A percentile compares a stretch with the other conserved stretches of the same genome.
Evolutionary conservation across 805 yeast species (phyloP).

Genomic region (Myxozyma kluyveri): DNA sequence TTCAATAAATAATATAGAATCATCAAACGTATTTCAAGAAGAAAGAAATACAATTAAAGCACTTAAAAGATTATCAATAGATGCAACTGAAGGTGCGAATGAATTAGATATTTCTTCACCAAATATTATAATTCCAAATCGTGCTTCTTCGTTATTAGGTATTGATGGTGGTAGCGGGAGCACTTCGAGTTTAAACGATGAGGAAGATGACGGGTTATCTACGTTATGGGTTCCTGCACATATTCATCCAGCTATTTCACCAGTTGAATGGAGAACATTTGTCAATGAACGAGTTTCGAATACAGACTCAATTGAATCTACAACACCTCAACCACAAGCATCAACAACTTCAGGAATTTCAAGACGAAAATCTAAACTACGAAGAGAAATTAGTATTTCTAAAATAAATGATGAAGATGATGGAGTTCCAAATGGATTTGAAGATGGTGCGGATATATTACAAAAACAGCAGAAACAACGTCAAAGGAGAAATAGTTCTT

Average conservation of each 20-base stretch:
- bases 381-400: conserved; percentile 17
- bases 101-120: too few relatives aligned
- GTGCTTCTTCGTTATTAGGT: too few relatives aligned
- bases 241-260: conserved; percentile 91
- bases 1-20: too few relatives aligned
- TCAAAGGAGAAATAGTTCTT: background rate
- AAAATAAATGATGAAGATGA: conserved; percentile 9
- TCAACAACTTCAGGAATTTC: background rate
- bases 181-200: too few relatives aligned
- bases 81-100: too few relatives aligned
- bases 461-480: conserved; percentile 9
- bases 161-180: too few relatives aligned
- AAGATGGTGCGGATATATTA: conserved; percentile 21
- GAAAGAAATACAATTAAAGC: too few relatives aligned
- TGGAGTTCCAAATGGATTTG: conserved; percentile 12
- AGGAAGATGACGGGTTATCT: too few relatives aligned
- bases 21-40: too few relatives aligned
- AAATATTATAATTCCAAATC: too few relatives aligned
- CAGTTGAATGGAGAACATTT: conserved; percentile 61
- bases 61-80: too few relatives aligned
- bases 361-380: conserved; percentile 21
- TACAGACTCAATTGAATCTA: conserved; percentile 26
- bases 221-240: conserved; percentile 96
- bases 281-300: conserved; percentile 42
- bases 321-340: background rate